Base-by-base conservation (phyloP, 768 basidiomycete species). In the Auriscalpium microsporum region DNA sequence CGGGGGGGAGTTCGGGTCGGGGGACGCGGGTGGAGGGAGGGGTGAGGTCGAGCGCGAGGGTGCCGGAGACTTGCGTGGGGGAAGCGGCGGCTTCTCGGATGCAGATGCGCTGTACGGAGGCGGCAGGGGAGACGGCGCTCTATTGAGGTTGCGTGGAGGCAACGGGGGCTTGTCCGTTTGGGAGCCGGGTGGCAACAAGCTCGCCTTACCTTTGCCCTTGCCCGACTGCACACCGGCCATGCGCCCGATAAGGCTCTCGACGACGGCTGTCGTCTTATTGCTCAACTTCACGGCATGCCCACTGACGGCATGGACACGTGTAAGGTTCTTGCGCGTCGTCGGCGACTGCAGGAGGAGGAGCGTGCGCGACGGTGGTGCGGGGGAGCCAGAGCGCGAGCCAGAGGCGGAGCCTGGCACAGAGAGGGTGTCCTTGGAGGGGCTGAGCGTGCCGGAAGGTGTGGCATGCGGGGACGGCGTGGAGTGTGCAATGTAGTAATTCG, bases 31-130 rank as follows among this genome's bases (percentile, higher is more conserved):
- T n/a, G 51, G 45, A 1, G 53, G 53, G 0, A 40, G 14, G 4
- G 56, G 56, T 7, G 57, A 58, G 9, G 35, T 45, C 0, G 48
- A 17, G 19, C 57, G 51, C 21, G 66, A 63, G 16, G 66, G 64
- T 28, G 68, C 67, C 19, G 70, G 69, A 10, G 66, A 67, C 23
- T 65, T 66, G 48, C 59, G 60, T 45, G 55, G 48, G 9, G 57
- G 60, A 10, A 61, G 60, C 8, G 52, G 50, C 13, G 59, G 57
- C 36, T 55, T 60, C 46, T 48, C 46, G 5, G 28, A 13, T 28
- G 28, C 28, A 28, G 28, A 2, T 4, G 28, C 28, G 28, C 28
- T 28, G 51, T 36, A 45, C 9, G 16, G 34, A 14, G 10, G 56
- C 11, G 14, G 51, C 6, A 2, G 46, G 37, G 19, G 16, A 11